Evolutionary conservation across 2,329 filamentous ascomycete genomes (phyloP).

Genomic region (Fusarium abutilonis): DNA sequence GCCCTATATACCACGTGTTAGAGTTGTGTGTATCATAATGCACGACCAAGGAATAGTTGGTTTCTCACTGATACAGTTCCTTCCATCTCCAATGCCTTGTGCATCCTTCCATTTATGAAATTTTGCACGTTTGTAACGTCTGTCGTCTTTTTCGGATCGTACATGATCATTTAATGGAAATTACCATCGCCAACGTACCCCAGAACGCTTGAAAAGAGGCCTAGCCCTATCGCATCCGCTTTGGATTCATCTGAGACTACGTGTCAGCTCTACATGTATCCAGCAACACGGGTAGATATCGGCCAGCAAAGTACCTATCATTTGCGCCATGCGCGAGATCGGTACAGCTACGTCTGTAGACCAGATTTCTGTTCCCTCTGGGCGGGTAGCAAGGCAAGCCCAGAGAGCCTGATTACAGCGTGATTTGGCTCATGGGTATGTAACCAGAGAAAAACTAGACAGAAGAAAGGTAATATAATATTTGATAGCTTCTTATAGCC

Average conservation of each 20-base stretch:
- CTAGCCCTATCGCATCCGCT: slow-evolving; percentile 68
- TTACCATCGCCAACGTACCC: slow-evolving; percentile 81
- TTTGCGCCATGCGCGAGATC: slow-evolving; percentile 74
- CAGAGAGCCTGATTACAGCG: slow-evolving; percentile 74
- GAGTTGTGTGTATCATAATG: too few species aligned
- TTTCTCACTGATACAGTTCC: slow-evolving; percentile 78
- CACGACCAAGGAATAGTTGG: too few species aligned
- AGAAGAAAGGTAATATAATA: too few species aligned
- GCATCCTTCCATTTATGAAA: slow-evolving; percentile 75
- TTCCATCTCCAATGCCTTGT: slow-evolving; percentile 74
- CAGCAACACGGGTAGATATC: too few species aligned
- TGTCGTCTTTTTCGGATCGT: slow-evolving; percentile 61
- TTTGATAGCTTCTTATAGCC: too few species aligned
- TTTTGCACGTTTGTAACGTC: slow-evolving; percentile 65
- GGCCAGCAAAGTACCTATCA: too few species aligned
- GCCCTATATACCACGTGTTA: too few species aligned
- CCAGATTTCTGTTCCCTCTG: slow-evolving; percentile 72
- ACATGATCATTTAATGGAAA: slow-evolving; percentile 67
- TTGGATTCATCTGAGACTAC: slow-evolving; percentile 66
- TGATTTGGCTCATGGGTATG: too few species aligned
- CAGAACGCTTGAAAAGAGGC: slow-evolving; percentile 72
- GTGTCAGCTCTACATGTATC: slow-evolving; percentile 22
- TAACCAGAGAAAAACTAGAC: too few species aligned
- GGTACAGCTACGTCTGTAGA: slow-evolving; percentile 85
- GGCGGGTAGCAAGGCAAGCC: slow-evolving; percentile 73